Percentiles rank a stretch among this genome's conserved stretches.
phyloP scores from a whole-genome alignment of 768 basidiomycete genomes.

The Auricularia cornea region DNA sequence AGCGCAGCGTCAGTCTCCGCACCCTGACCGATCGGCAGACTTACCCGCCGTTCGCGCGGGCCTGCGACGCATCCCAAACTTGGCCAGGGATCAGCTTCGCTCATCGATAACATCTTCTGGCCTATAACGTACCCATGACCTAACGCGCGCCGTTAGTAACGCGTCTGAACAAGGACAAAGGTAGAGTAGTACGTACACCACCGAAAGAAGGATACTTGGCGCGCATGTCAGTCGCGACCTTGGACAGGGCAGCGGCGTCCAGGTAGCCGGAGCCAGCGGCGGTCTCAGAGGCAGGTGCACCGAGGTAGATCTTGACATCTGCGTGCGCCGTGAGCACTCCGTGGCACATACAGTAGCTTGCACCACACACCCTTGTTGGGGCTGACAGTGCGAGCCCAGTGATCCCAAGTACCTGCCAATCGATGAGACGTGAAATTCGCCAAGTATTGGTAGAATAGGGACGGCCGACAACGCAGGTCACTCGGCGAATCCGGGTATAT shows the following conservation, averaged over 20 bases:
- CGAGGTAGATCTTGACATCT: slow-evolving; percentile 17
- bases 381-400: slow-evolving; percentile 7
- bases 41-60: slow-evolving; percentile 24
- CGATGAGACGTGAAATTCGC: slow-evolving; percentile 22
- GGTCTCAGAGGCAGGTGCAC: slow-evolving; percentile 9
- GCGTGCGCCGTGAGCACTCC: slow-evolving; percentile 24
- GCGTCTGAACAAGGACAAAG: not conserved
- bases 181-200: slow-evolving; percentile 23
- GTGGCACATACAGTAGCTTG: not conserved
- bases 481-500: too few relatives aligned
- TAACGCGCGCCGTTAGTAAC: not conserved
- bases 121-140: not conserved
- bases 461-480: too few relatives aligned
- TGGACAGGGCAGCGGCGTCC: slow-evolving; percentile 3
- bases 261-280: slow-evolving; percentile 19
- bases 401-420: slow-evolving; percentile 4
- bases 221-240: slow-evolving; percentile 6
- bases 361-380: slow-evolving; percentile 1
- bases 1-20: not conserved
- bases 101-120: too few relatives aligned
- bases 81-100: slow-evolving; percentile 26
- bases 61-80: slow-evolving; percentile 40
- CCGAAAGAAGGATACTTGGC: slow-evolving; percentile 49
- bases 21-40: not conserved
- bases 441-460: too few relatives aligned